These are phyloP conservation scores for Alternaria ventricosa DNA, from an alignment of 2,329 filamentous ascomycete species.

Conservation along the genomic window DNA sequence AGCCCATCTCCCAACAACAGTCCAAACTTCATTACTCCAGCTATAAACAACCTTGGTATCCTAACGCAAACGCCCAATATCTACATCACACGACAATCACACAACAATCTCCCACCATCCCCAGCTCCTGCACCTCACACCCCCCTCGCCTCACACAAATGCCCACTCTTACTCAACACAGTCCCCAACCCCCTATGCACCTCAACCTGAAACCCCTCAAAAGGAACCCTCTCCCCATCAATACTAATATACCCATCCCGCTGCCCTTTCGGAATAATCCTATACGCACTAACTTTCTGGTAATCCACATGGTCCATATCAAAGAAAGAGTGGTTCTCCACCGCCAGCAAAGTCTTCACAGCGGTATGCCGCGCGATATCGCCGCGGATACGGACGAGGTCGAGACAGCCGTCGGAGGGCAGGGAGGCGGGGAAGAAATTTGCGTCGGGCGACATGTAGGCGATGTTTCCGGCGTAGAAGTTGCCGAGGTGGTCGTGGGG, in stretches of 20 bases:
- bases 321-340: conserved; percentile 78
- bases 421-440: conserved; percentile 88
- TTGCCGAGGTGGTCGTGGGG: conserved; percentile 82
- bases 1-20: not conserved
- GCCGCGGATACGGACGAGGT: conserved; percentile 81
- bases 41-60: not conserved
- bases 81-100: not conserved
- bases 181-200: conserved; percentile 82
- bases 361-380: conserved; percentile 72
- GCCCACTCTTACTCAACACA: conserved; percentile 77
- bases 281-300: conserved; percentile 84
- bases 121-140: conserved; percentile 14
- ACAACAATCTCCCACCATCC: not conserved
- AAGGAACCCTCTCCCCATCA: conserved; percentile 87
- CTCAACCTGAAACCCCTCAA: conserved; percentile 90
- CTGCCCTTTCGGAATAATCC: conserved; percentile 74
- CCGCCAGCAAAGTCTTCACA: conserved; percentile 71
- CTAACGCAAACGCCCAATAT: not conserved
- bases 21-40: not conserved
- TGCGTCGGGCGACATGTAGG: conserved; percentile 84
- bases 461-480: conserved; percentile 95
- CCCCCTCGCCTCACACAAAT: conserved; percentile 69
- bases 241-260: conserved; percentile 84
- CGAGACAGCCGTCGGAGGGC: conserved; percentile 83
- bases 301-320: conserved; percentile 80